A percentile compares a stretch with the other conserved stretches of the same genome.
Evolutionary conservation across 345 rosid species (phyloP).

Genomic region (Gossypium mustelinum): DNA sequence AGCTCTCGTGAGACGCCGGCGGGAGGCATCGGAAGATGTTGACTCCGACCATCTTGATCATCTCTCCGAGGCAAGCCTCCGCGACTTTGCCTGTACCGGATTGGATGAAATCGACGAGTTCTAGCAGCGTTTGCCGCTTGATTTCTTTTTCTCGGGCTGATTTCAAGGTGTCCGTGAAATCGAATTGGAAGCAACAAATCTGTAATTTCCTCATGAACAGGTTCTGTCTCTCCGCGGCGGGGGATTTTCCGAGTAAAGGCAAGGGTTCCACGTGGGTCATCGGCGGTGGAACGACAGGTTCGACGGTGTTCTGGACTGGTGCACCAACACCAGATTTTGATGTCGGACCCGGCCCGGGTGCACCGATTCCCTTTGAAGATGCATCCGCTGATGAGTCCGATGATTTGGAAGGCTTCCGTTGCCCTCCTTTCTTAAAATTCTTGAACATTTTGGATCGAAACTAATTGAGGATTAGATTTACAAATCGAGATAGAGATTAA

Average conservation of each 20-base stretch:
- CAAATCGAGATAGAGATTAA: slow-evolving; percentile 5
- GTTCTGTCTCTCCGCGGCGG: slow-evolving; percentile 51
- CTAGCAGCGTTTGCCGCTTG: slow-evolving; percentile 69
- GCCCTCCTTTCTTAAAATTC: slow-evolving; percentile 79
- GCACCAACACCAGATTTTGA: background rate
- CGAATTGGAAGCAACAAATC: slow-evolving; percentile 73
- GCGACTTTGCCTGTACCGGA: slow-evolving; percentile 65
- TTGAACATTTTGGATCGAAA: slow-evolving; percentile 48
- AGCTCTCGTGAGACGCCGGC: slow-evolving; percentile 66
- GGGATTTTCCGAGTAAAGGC: slow-evolving; percentile 57
- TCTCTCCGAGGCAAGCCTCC: slow-evolving; percentile 69
- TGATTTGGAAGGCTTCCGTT: slow-evolving; percentile 61
- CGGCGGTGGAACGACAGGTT: slow-evolving; percentile 31
- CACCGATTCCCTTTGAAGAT: slow-evolving; percentile 37
- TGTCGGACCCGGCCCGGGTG: slow-evolving; percentile 37
- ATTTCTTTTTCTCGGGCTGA: slow-evolving; percentile 72
- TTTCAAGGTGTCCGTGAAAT: slow-evolving; percentile 53
- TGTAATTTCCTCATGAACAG: slow-evolving; percentile 68
- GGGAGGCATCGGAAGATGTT: slow-evolving; percentile 76
- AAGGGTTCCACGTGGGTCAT: slow-evolving; percentile 65
- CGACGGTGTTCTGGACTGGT: background rate
- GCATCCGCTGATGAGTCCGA: slow-evolving; percentile 42
- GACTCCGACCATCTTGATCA: slow-evolving; percentile 64
- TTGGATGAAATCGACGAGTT: slow-evolving; percentile 76
- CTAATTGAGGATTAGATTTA: background rate